phyloP scores from a whole-genome alignment of 805 yeast species.

The Allodekkera sacchari region DNA sequence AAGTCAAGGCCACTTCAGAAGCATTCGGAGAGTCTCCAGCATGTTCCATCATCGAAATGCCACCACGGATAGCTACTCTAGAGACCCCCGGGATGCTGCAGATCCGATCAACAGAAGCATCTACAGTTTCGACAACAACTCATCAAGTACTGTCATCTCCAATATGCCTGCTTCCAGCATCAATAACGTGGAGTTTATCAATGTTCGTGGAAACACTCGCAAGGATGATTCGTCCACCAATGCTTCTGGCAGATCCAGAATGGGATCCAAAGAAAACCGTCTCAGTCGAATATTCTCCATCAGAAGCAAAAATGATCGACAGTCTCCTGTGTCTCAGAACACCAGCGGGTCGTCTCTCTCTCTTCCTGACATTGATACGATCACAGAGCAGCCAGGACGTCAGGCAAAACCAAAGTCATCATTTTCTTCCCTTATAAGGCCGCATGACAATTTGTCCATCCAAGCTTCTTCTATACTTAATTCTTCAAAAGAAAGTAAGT shows the following conservation, averaged over 20 bases:
- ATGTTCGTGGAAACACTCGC: constrained; percentile 9
- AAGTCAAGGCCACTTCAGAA: constrained; percentile 12
- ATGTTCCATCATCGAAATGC: constrained; percentile 26
- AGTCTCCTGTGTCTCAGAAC: too few relatives aligned
- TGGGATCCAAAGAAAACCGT: neutral
- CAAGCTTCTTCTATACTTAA: constrained; percentile 19
- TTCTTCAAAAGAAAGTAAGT: constrained; percentile 17
- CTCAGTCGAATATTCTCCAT: too few relatives aligned
- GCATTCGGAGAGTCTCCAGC: constrained; percentile 11
- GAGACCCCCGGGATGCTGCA: neutral
- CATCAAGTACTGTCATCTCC: neutral
- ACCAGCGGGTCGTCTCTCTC: too few relatives aligned
- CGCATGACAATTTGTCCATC: constrained; percentile 17
- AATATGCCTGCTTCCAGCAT: neutral
- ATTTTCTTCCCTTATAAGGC: neutral
- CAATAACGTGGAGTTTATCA: constrained; percentile 26
- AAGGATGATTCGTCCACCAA: neutral
- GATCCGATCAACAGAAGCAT: neutral
- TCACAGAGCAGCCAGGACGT: too few relatives aligned
- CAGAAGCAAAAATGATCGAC: too few relatives aligned
- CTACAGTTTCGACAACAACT: constrained; percentile 12
- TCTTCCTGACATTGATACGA: too few relatives aligned
- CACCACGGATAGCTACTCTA: too few relatives aligned
- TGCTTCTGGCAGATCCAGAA: neutral
- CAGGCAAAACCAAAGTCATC: neutral